Evolutionary conservation across 352 stramenopile species (phyloP).

Genomic region (Globisporangium cylindrosporum): DNA sequence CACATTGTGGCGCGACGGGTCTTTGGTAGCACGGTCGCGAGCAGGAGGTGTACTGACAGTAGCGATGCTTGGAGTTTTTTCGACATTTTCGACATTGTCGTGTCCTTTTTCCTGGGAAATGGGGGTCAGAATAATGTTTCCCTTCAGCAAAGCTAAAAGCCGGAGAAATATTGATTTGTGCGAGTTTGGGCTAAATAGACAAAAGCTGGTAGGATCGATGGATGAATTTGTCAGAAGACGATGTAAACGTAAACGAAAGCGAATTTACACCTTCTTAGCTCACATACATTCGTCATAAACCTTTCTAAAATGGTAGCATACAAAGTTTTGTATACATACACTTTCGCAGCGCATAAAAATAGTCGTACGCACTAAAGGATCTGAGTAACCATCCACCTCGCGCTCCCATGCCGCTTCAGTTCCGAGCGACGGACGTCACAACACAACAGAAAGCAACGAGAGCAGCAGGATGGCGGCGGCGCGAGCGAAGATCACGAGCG

Average conservation of each 20-base stretch:
- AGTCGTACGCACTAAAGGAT: not conserved
- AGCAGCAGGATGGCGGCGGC: not conserved
- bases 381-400: not conserved
- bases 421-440: not conserved
- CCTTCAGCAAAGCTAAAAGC: not conserved
- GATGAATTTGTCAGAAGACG: not conserved
- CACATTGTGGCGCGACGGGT: too few relatives aligned
- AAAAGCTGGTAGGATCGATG: not conserved
- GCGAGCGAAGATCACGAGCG: slow-evolving; percentile 20
- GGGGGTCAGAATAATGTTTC: too few relatives aligned
- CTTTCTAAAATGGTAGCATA: not conserved
- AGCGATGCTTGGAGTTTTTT: too few relatives aligned
- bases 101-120: too few relatives aligned
- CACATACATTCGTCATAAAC: not conserved
- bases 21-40: too few relatives aligned
- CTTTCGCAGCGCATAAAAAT: not conserved
- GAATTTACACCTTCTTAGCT: not conserved
- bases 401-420: not conserved
- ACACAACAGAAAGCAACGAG: not conserved
- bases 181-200: not conserved
- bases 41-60: too few relatives aligned
- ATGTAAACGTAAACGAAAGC: not conserved
- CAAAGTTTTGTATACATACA: not conserved
- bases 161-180: not conserved
- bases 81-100: too few relatives aligned